Percentiles rank a stretch among this genome's conserved stretches.
phyloP scores from a whole-genome alignment of 495 filamentous ascomycete genomes.

The Xylaria bambusicola region DNA sequence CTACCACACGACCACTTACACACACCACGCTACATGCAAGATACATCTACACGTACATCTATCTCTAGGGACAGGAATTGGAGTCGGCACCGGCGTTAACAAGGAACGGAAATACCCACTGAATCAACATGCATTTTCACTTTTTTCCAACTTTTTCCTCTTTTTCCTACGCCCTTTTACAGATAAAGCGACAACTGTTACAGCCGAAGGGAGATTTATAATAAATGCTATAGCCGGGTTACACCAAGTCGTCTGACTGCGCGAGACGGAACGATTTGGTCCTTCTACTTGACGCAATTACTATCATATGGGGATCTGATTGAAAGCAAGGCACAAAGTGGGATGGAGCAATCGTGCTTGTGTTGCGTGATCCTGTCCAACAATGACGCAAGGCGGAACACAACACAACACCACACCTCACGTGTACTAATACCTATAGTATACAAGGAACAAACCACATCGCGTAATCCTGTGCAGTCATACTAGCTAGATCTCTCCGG shows the following conservation, averaged over 20 bases:
- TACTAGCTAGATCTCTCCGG: too few species aligned
- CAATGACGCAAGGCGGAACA: constrained; percentile 6
- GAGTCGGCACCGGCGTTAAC: constrained; percentile 9
- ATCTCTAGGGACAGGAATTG: background rate
- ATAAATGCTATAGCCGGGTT: too few species aligned
- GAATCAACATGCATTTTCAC: constrained; percentile 4
- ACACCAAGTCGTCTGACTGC: too few species aligned
- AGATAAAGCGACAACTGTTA: background rate
- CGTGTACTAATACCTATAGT: too few species aligned
- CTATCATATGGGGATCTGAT: too few species aligned
- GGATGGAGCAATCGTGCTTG: background rate
- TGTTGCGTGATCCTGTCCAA: constrained; percentile 7
- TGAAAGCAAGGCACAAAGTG: background rate
- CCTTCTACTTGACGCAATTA: too few species aligned
- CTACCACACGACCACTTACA: too few species aligned
- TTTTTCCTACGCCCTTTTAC: background rate
- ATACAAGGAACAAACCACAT: too few species aligned
- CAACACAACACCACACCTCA: too few species aligned
- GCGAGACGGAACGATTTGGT: too few species aligned
- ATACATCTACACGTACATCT: background rate
- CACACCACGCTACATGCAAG: background rate
- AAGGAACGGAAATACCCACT: constrained; percentile 16
- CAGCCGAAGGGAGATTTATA: background rate
- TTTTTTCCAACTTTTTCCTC: background rate
- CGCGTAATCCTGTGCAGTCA: too few species aligned